Evolutionary conservation across 371 early-diverging fungal genomes (phyloP).

Genomic region (Lichtheimia ornata): DNA sequence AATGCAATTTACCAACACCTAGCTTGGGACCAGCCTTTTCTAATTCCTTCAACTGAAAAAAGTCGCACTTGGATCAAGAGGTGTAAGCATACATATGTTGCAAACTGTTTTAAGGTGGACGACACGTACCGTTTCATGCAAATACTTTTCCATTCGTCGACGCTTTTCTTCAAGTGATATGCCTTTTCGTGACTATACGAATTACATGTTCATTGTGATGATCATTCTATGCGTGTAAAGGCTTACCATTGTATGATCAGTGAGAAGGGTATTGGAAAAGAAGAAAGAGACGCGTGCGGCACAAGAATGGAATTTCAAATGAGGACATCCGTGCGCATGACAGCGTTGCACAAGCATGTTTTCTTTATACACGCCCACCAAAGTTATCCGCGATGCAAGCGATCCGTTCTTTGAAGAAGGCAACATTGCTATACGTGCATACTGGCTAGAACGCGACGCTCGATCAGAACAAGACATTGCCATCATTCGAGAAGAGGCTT

Average conservation of each 20-base stretch:
- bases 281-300: slow-evolving; percentile 1
- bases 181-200: slow-evolving; percentile 41
- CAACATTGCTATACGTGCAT: slow-evolving; percentile 48
- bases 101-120: no score
- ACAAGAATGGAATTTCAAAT: neutral
- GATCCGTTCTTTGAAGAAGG: slow-evolving; percentile 60
- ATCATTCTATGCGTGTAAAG: neutral
- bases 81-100: no score
- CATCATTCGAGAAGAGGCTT: slow-evolving; percentile 31
- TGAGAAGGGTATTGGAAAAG: neutral
- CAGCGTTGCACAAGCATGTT: slow-evolving; percentile 13
- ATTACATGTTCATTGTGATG: neutral
- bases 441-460: slow-evolving; percentile 44
- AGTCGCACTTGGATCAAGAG: slow-evolving; percentile 48
- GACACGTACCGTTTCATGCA: slow-evolving; percentile 82
- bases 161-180: slow-evolving; percentile 82
- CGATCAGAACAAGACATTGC: slow-evolving; percentile 13
- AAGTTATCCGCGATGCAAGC: slow-evolving; percentile 28
- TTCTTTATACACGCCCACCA: slow-evolving; percentile 36
- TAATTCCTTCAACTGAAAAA: slow-evolving; percentile 86
- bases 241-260: neutral
- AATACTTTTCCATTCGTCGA: slow-evolving; percentile 70
- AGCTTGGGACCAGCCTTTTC: slow-evolving; percentile 92
- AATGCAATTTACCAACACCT: slow-evolving; percentile 70
- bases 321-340: neutral